Base-by-base conservation (phyloP, 495 filamentous ascomycete species). In the Xylaria bambusicola region DNA sequence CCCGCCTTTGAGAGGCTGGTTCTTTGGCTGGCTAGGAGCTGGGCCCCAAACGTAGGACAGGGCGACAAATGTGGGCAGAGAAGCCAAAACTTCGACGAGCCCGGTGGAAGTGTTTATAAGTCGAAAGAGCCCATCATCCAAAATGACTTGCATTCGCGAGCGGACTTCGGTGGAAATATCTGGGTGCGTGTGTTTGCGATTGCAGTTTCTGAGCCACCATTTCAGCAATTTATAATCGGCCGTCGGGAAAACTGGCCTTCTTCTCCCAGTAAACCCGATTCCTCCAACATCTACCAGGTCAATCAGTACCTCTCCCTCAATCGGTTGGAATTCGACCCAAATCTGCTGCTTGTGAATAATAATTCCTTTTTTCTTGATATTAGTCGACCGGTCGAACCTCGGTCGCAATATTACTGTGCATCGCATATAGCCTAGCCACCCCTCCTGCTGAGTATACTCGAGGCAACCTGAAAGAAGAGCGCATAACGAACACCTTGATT, bases 21-120 rank as follows among this genome's bases (percentile, higher is more conserved):
- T 7, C 4, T 29, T 20, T n/a, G 38, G 7, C 8, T 44, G 23
- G 12, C 26, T 7, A 5, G 17, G n/a, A 1, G 7, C n/a, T 3
- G 15, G 8, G 7, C 52, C 52, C 52, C 52, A 54, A 3, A 54
- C 52, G 38, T 54, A 54, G 8, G 52, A 54, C 24, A 54, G 15
- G 33, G 52, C 52, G 6, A 44, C 52, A 8, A 29, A 54, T 44
- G 24, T 44, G 4, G 52, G 52, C 17, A 54, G 26, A 20, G n/a
- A 54, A 2, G n/a, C 26, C n/a, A 2, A 17, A 20, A 9, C 9
- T 21, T 54, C 52, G 18, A 54, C 52, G 26, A 21, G 17, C 3
- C 52, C 52, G 7, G 52, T 54, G 26, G 52, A 44, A 13, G 52
- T 54, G 38, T 54, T 42, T 29, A 54, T 54, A 17, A 44, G 35